These are phyloP conservation scores for Conringia planisiliqua DNA, from an alignment of 345 rosid genomes.

Conservation along the genomic window DNA sequence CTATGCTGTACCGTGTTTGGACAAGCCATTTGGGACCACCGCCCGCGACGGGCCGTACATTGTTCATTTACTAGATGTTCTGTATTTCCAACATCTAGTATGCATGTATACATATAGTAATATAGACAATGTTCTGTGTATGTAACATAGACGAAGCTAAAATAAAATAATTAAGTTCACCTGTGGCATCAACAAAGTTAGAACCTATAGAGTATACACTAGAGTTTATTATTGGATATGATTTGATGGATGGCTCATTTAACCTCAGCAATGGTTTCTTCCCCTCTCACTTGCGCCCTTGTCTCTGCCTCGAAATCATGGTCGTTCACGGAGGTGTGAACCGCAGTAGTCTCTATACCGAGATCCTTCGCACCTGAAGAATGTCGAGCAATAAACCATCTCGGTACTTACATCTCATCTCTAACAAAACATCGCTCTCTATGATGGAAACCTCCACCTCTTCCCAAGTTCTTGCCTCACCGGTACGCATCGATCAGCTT, in stretches of 20 bases:
- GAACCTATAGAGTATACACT: conserved; percentile 12
- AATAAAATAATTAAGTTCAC: not conserved
- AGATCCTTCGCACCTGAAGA: conserved; percentile 73
- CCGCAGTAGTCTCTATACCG: conserved; percentile 65
- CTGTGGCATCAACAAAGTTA: conserved; percentile 13
- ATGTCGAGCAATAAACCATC: conserved; percentile 82
- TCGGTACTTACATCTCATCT: conserved; percentile 64
- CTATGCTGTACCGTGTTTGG: no score
- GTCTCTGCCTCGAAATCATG: conserved; percentile 65
- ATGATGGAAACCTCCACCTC: conserved; percentile 89
- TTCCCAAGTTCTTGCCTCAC: conserved; percentile 38
- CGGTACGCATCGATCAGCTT: conserved; percentile 41
- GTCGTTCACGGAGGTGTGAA: conserved; percentile 55
- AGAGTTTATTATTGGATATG: conserved; percentile 31
- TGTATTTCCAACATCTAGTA: no score
- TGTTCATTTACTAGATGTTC: no score
- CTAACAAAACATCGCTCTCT: conserved; percentile 77
- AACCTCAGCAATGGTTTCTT: conserved; percentile 78
- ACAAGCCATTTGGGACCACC: no score
- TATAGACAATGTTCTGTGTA: not conserved
- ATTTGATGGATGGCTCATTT: conserved; percentile 69
- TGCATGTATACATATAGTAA: no score
- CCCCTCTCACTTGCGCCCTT: conserved; percentile 84
- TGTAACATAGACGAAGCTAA: not conserved
- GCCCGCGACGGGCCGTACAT: no score